A percentile compares a stretch with the other conserved stretches of the same genome.
Conservation (phyloP, 257 asterid genomes). For the Przewalskia tangutica region DNA sequence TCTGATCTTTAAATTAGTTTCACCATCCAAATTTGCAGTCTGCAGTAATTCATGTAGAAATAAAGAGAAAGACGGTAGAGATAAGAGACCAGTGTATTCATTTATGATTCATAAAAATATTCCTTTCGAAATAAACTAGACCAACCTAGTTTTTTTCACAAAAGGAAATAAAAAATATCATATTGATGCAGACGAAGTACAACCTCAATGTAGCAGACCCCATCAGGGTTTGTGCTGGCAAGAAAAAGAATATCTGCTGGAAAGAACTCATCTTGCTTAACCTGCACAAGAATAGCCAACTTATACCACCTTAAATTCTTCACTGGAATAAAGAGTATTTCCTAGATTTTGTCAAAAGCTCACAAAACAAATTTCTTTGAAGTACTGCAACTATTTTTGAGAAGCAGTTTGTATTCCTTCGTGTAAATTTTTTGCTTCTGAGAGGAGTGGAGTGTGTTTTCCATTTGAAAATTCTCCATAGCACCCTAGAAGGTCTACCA, state of each 20-base stretch:
- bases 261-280: conserved; percentile 88
- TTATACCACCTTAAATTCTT: not conserved
- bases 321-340: not conserved
- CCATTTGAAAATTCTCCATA: not conserved
- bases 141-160: not conserved
- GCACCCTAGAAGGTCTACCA: not conserved
- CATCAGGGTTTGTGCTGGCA: conserved; percentile 94
- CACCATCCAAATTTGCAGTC: conserved; percentile 99
- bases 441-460: not conserved
- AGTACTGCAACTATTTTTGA: not conserved
- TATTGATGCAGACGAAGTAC: conserved; percentile 21
- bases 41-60: conserved; percentile 22
- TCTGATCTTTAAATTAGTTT: conserved; percentile 96
- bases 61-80: conserved; percentile 1
- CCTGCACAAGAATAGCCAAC: conserved; percentile 36
- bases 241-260: conserved; percentile 94
- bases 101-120: not conserved
- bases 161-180: conserved; percentile 7
- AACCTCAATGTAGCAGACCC: conserved; percentile 96
- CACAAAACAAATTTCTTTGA: not conserved
- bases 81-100: not conserved
- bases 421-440: not conserved
- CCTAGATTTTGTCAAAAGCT: not conserved
- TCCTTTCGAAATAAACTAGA: not conserved
- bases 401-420: not conserved